Conservation (phyloP, 1,284 basidiomycete species). For the Athelia psychrophila region DNA sequence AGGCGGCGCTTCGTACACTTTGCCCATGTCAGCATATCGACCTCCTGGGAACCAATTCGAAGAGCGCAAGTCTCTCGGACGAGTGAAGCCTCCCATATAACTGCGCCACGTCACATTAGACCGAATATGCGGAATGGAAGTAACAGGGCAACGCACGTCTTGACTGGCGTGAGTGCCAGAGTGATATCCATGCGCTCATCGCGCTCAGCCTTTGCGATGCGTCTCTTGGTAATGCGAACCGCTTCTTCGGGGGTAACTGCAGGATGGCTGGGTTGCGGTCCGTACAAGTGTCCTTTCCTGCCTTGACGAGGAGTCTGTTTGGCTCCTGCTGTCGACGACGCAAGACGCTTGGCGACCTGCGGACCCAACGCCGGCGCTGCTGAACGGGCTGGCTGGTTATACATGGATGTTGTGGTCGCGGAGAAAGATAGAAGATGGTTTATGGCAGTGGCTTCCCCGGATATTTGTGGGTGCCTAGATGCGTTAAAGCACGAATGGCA, state of each 20-base stretch:
- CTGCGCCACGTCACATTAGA: slow-evolving; percentile 6
- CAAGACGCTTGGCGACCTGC: not conserved
- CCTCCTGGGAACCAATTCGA: slow-evolving; percentile 37
- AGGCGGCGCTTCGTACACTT: slow-evolving; percentile 29
- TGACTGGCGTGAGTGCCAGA: slow-evolving; percentile 31
- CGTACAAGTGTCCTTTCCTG: slow-evolving; percentile 1
- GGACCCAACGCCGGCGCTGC: not conserved
- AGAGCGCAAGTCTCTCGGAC: slow-evolving; percentile 34
- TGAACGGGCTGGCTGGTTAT: not conserved
- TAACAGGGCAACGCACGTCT: slow-evolving; percentile 28
- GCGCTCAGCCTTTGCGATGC: slow-evolving; percentile 36
- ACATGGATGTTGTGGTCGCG: not conserved
- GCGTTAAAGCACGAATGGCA: too few relatives aligned
- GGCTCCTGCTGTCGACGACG: not conserved
- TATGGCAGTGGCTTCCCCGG: too few relatives aligned
- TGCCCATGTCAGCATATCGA: slow-evolving; percentile 24
- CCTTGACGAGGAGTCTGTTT: not conserved
- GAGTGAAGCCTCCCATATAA: slow-evolving; percentile 35
- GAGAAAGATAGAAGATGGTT: too few relatives aligned
- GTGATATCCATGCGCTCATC: slow-evolving; percentile 42
- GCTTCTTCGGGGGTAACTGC: not conserved
- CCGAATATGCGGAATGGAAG: too few relatives aligned
- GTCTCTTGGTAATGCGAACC: slow-evolving; percentile 8
- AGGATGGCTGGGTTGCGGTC: not conserved
- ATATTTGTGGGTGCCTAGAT: too few relatives aligned